These are phyloP conservation scores for Suillus brevipes DNA, from an alignment of 768 basidiomycete species.

Conservation along the genomic window DNA sequence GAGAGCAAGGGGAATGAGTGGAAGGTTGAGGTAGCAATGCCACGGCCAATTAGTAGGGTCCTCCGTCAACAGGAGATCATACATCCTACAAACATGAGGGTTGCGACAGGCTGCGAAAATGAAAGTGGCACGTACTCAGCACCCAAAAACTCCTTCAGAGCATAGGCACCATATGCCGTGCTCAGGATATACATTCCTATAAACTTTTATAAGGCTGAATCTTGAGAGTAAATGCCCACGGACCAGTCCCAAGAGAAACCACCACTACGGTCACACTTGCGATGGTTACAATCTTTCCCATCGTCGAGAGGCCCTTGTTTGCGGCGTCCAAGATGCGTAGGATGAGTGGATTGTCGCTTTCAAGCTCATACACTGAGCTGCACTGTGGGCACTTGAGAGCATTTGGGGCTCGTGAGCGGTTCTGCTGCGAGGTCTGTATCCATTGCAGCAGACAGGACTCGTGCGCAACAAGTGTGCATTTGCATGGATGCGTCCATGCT, in stretches of 20 bases:
- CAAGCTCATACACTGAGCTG: slow-evolving; percentile 61
- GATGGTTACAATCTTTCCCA: slow-evolving; percentile 54
- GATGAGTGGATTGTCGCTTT: slow-evolving; percentile 58
- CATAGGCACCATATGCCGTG: slow-evolving; percentile 73
- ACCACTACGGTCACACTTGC: slow-evolving; percentile 50
- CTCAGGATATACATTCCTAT: slow-evolving; percentile 49
- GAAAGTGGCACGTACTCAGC: slow-evolving; percentile 47
- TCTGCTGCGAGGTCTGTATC: slow-evolving; percentile 72
- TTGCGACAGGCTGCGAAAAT: neutral
- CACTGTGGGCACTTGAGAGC: slow-evolving; percentile 84
- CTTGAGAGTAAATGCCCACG: slow-evolving; percentile 23
- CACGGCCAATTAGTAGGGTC: slow-evolving; percentile 75
- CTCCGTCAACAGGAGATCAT: slow-evolving; percentile 60
- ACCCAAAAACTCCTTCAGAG: slow-evolving; percentile 68
- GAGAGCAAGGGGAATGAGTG: slow-evolving; percentile 67
- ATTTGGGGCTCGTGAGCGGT: slow-evolving; percentile 50
- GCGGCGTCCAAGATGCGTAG: slow-evolving; percentile 51
- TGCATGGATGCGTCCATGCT: slow-evolving; percentile 79
- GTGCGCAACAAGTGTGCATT: slow-evolving; percentile 78
- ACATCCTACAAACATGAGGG: slow-evolving; percentile 46
- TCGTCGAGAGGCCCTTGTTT: slow-evolving; percentile 49
- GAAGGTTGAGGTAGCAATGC: slow-evolving; percentile 74
- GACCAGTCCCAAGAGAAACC: slow-evolving; percentile 62
- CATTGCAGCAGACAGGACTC: slow-evolving; percentile 78
- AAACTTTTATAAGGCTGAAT: slow-evolving; percentile 32